Evolutionary conservation across 2,329 filamentous ascomycete genomes (phyloP), one percentile per base, ranked within the genome.

Genomic region (Trichoderma polysporum): DNA sequence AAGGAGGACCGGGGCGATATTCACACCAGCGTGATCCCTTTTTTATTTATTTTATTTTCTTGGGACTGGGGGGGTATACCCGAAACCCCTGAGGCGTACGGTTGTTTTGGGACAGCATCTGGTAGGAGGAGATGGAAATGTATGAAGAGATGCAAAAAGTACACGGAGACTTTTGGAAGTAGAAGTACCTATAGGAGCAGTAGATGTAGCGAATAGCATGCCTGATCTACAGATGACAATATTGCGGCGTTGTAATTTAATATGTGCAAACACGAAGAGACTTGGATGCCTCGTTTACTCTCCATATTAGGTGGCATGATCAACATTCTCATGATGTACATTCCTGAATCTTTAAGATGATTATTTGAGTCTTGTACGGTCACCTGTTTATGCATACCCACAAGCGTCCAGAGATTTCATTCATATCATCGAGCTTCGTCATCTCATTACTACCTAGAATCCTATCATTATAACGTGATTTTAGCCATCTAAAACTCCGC

Each of bases 11-110:
- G 50, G 69, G 67, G 66, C 61, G 67, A 69, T 31, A 70, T 71
- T 68, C 67, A 68, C 70, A 71, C 63, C 66, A 71, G 69, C 67
- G 71, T 72, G 67, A 69, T 64, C 72, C 70, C 69, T 66, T 68
- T 60, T 68, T 68, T 71, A 69, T 68, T 69, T 66, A 68, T 68
- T 70, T 35, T 41, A 60, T 67, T 69, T 41, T 52, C 64, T 68
- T 53, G 68, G 71, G 71, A 68, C 67, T 53, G 70, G 71, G 65
- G 59, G 58, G 57, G 45, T 41, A 47, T 63, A 58, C 63, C 68
- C 62, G 63, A 68, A 56, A 50, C 68, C 57, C 63, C 33, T 59
- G 53, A 53, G 68, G 68, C 68, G 68, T 68, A 67, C 57, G 66
- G 68, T 66, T 63, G 56, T 56, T 69, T 69, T 68, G 54, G 59